Percentiles rank a stretch among this genome's conserved stretches.
phyloP scores from a whole-genome alignment of 2,329 filamentous ascomycete genomes.

The Aphanoascus verrucosus region DNA sequence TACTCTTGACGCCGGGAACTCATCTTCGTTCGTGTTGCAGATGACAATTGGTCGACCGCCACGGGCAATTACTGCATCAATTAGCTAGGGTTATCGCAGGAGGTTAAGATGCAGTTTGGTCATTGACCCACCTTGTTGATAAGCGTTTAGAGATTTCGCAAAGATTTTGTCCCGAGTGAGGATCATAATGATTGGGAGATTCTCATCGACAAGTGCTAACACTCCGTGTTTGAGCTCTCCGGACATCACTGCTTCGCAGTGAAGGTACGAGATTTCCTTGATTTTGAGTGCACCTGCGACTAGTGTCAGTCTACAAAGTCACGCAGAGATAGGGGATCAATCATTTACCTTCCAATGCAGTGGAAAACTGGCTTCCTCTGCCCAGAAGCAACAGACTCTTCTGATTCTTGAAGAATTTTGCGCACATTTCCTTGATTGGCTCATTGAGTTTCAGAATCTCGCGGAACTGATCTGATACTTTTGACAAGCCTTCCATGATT shows the following conservation, averaged over 20 bases:
- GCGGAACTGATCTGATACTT: constrained; percentile 84
- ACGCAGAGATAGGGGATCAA: background rate
- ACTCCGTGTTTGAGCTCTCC: constrained; percentile 99
- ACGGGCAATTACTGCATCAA: constrained; percentile 69
- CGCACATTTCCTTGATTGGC: constrained; percentile 86
- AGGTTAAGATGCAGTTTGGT: constrained; percentile 11
- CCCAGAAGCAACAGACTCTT: constrained; percentile 90
- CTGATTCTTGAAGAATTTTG: constrained; percentile 89
- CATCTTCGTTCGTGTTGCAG: constrained; percentile 80
- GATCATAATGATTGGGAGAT: constrained; percentile 99
- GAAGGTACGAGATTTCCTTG: constrained; percentile 99
- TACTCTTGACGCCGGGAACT: constrained; percentile 78
- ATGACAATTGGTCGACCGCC: constrained; percentile 96
- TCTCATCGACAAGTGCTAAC: constrained; percentile 91
- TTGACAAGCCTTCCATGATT: constrained; percentile 86
- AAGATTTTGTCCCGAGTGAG: constrained; percentile 92
- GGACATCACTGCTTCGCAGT: constrained; percentile 99
- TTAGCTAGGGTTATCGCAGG: background rate
- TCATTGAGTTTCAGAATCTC: constrained; percentile 83
- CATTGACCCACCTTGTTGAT: constrained; percentile 68
- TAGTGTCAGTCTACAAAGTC: background rate
- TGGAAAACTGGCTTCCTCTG: constrained; percentile 92
- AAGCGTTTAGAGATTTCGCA: constrained; percentile 97
- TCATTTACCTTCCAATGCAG: constrained; percentile 68
- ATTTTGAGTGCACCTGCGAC: constrained; percentile 76